Evolutionary conservation across 352 stramenopile genomes (phyloP).

Genomic region (Globisporangium cylindrosporum): DNA sequence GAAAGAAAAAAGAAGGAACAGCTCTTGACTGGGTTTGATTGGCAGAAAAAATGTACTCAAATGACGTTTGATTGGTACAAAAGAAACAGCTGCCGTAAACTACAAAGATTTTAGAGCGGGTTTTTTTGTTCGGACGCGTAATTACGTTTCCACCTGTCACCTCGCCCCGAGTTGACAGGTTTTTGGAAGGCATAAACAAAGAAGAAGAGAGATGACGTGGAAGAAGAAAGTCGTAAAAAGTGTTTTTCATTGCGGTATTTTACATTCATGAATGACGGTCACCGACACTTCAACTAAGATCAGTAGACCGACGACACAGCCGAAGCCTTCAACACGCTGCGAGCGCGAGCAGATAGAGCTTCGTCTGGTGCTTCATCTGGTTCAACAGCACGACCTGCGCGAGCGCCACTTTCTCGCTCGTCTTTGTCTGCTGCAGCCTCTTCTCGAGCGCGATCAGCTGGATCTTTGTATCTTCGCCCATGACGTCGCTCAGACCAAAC

Average conservation of each 20-base stretch:
- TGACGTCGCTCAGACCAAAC: conserved; percentile 48
- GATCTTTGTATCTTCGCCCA: conserved; percentile 51
- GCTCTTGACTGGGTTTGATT: background rate
- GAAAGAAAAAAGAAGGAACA: conserved; percentile 8
- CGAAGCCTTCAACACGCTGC: background rate
- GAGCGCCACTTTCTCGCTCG: conserved; percentile 32
- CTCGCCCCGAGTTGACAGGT: background rate
- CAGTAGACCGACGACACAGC: background rate
- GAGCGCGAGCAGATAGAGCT: conserved; percentile 70
- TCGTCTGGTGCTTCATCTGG: conserved; percentile 81
- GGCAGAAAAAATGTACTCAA: background rate
- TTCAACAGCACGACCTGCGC: conserved; percentile 51
- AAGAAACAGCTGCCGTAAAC: background rate
- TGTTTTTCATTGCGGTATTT: background rate
- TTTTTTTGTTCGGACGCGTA: background rate
- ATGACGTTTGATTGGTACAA: background rate
- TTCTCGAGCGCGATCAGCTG: conserved; percentile 52
- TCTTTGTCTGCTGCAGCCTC: conserved; percentile 32
- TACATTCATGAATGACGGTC: conserved; percentile 1
- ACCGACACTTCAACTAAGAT: background rate
- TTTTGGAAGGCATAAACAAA: background rate
- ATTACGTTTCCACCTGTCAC: background rate
- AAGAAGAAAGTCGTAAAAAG: conserved; percentile 10
- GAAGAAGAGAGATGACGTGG: background rate
- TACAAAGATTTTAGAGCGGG: background rate